These are phyloP conservation scores for Clonostachys byssicola DNA, from an alignment of 2,329 filamentous ascomycete species.

Conservation along the genomic window DNA sequence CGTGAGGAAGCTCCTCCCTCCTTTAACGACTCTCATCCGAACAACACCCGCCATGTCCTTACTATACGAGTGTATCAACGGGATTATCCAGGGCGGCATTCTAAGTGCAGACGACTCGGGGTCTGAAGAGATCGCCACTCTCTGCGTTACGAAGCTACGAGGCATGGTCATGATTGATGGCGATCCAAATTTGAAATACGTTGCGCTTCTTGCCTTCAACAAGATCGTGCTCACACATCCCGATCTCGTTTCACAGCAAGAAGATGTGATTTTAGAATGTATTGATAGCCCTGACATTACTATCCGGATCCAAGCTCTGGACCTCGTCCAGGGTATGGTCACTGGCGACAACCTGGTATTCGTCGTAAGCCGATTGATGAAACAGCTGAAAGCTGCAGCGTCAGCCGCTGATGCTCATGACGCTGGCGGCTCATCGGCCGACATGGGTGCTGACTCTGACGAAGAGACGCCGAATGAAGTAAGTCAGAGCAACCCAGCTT, in stretches of 20 bases:
- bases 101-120: constrained; percentile 76
- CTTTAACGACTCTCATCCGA: constrained; percentile 86
- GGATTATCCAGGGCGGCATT: constrained; percentile 95
- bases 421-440: constrained; percentile 36
- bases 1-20: constrained; percentile 85
- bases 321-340: constrained; percentile 92
- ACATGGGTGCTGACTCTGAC: constrained; percentile 40
- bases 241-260: constrained; percentile 82
- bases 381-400: constrained; percentile 70
- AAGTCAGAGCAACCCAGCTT: constrained; percentile 10
- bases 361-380: constrained; percentile 83
- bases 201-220: constrained; percentile 91
- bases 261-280: constrained; percentile 94
- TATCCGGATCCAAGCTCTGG: constrained; percentile 87
- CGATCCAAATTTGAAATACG: constrained; percentile 96
- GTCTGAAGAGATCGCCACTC: constrained; percentile 83
- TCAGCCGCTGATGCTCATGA: constrained; percentile 52
- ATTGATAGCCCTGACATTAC: constrained; percentile 95
- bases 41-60: constrained; percentile 98
- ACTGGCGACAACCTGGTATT: constrained; percentile 78
- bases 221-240: constrained; percentile 89
- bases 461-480: constrained; percentile 39
- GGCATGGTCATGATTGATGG: constrained; percentile 93
- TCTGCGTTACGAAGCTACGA: constrained; percentile 89
- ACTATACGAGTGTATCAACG: constrained; percentile 96